These are phyloP conservation scores for Echeveria elegans DNA, from an alignment of 164 flowering plant genomes.

Conservation along the genomic window DNA sequence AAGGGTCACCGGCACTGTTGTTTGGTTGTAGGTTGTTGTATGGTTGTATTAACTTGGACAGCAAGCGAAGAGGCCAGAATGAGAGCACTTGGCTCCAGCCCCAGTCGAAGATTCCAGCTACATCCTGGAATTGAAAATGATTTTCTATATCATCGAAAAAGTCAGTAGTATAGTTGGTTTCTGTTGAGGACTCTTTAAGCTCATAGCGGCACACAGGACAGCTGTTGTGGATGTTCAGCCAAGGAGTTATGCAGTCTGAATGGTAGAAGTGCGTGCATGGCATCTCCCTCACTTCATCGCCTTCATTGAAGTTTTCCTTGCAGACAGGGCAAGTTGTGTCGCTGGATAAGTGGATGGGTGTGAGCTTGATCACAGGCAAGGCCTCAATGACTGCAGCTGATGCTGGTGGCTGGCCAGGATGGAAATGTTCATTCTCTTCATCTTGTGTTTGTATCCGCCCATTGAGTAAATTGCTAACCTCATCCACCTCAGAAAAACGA, in stretches of 20 bases:
- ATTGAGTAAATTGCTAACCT: conserved; percentile 7
- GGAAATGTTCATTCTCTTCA: not conserved
- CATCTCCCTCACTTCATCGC: conserved; percentile 24
- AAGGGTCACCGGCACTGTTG: not conserved
- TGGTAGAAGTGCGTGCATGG: conserved; percentile 50
- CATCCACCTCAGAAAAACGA: not conserved
- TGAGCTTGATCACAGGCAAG: conserved; percentile 22
- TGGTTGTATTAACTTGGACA: conserved; percentile 12
- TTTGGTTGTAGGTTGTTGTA: conserved; percentile 1
- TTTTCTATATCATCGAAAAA: not conserved
- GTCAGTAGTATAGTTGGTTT: not conserved
- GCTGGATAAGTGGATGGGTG: conserved; percentile 13
- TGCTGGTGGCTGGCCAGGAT: conserved; percentile 25
- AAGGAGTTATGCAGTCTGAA: conserved; percentile 36
- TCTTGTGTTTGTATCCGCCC: conserved; percentile 5
- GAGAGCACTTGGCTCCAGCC: conserved; percentile 14
- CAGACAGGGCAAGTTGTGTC: conserved; percentile 35
- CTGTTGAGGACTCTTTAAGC: conserved; percentile 8
- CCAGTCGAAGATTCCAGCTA: conserved; percentile 12
- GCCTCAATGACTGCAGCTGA: conserved; percentile 21
- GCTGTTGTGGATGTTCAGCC: conserved; percentile 33
- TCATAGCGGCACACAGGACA: conserved; percentile 47
- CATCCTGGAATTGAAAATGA: conserved; percentile 11
- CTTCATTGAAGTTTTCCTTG: conserved; percentile 34
- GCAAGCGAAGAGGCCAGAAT: conserved; percentile 16